These are phyloP conservation scores for Coemansia sp. DNA, from an alignment of 192 early-diverging fungal species.

Conservation along the genomic window DNA sequence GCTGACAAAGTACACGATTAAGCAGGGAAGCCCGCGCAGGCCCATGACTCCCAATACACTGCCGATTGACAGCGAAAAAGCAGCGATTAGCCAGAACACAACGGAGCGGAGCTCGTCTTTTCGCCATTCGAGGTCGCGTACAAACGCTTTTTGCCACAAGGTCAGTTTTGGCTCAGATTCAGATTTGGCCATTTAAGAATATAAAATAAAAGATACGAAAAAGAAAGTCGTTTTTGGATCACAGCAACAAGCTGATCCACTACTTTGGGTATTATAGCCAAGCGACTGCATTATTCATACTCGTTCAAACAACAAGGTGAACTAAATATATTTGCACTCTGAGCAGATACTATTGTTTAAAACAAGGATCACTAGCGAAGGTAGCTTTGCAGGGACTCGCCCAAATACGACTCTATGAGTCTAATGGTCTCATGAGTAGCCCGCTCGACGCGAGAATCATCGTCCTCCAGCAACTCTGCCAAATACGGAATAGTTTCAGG, in stretches of 20 bases:
- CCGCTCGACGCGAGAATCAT: slow-evolving; percentile 79
- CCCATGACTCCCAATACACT: slow-evolving; percentile 26
- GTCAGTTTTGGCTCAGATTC: slow-evolving; percentile 12
- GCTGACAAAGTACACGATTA: slow-evolving; percentile 31
- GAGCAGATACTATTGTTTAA: neutral
- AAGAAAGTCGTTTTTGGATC: neutral
- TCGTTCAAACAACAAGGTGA: too few species aligned
- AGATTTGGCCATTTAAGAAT: slow-evolving; percentile 8
- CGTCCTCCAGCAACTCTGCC: slow-evolving; percentile 95
- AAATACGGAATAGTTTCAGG: slow-evolving; percentile 94
- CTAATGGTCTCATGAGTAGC: slow-evolving; percentile 77
- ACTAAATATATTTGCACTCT: too few species aligned
- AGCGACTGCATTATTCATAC: neutral
- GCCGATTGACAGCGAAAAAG: slow-evolving; percentile 28
- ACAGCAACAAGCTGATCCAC: neutral
- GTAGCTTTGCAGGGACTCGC: slow-evolving; percentile 86
- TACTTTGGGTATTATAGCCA: too few species aligned
- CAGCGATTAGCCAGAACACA: slow-evolving; percentile 43
- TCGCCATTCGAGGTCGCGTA: slow-evolving; percentile 45
- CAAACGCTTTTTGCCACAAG: slow-evolving; percentile 42
- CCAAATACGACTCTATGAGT: slow-evolving; percentile 86
- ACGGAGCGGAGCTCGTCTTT: slow-evolving; percentile 48
- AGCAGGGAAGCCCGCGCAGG: slow-evolving; percentile 31
- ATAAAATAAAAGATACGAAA: neutral
- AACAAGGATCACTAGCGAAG: slow-evolving; percentile 57